Base-by-base conservation (phyloP, 1,284 basidiomycete species). In the Chalciporus sp. region DNA sequence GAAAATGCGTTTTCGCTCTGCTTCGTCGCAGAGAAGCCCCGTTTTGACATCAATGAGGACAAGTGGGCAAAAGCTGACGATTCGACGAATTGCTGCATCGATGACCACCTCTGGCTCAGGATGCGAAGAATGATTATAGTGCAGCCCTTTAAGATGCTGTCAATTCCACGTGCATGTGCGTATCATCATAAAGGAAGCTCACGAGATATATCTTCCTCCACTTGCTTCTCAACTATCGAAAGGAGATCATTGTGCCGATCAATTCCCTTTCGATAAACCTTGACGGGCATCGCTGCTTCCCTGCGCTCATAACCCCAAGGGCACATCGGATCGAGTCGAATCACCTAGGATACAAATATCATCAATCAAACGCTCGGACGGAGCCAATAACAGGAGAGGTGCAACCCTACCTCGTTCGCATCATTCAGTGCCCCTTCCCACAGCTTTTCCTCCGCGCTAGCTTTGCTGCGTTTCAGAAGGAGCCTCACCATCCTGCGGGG, bases 21-120 rank as follows among this genome's bases (percentile, higher is more conserved):
- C 8, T 37, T 19, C 31, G 17, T 58, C 29, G 14, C 23, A 59
- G 26, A 61, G 59, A 29, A 14, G 31, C 4, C 61, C 56, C 8
- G 46, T 37, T 11, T 33, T 7, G 7, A 50, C 50, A 7, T 52
- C 7, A 35, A 63, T 61, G n/a, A 61, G 45, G 12, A 60, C 23
- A 17, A 52, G 52, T 6, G 59, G 49, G n/a, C 56, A 51, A 7
- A 37, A 37, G 35, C 8, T 37, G 14, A 26, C 5, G 6, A 56
- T 42, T 17, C 35, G 23, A 37, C 46, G 53, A 23, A 20, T 47
- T 10, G 41, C 17, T 28, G 7, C 16, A 7, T 57, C 35, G 20
- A 43, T 47, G 10, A 55, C 20, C 3, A 10, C 16, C 12, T 40
- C 12, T 17, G 35, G 35, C 8, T 55, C 7, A 16, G n/a, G 4